These are phyloP conservation scores for Paecilomyces formosus DNA, from an alignment of 2,329 filamentous ascomycete species.

Conservation along the genomic window DNA sequence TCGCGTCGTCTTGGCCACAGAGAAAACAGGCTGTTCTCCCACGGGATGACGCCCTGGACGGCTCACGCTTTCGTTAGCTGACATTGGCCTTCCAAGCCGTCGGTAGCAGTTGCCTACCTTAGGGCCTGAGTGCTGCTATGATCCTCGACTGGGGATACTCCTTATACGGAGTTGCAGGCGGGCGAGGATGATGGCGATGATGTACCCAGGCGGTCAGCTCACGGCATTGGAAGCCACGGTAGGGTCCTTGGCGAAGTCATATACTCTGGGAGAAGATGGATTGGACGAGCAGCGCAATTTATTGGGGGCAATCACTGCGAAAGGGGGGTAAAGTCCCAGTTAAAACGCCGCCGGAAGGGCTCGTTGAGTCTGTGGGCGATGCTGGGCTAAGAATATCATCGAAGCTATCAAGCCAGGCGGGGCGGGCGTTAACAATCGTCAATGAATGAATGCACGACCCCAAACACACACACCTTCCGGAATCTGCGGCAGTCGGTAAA, in stretches of 20 bases:
- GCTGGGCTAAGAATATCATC: not conserved
- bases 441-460: not conserved
- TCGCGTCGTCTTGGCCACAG: not conserved
- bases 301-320: not conserved
- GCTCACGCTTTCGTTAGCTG: not conserved
- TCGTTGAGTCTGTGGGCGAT: not conserved
- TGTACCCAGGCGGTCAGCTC: not conserved
- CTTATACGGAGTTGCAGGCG: too few relatives aligned
- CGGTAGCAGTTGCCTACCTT: not conserved
- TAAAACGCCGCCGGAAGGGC: not conserved
- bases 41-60: not conserved
- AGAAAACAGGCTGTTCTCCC: not conserved
- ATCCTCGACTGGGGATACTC: not conserved
- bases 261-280: not conserved
- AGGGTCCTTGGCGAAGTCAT: not conserved
- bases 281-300: not conserved
- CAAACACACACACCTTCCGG: not conserved
- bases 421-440: not conserved
- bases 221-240: not conserved
- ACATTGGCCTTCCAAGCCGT: not conserved
- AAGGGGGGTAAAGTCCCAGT: not conserved
- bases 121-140: not conserved
- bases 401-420: not conserved
- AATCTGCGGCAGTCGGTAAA: not conserved
- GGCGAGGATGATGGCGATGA: not conserved